Evolutionary conservation across 768 basidiomycete genomes (phyloP), one percentile per base, ranked within the genome.

Genomic region (Leccinum subtestaceum): DNA sequence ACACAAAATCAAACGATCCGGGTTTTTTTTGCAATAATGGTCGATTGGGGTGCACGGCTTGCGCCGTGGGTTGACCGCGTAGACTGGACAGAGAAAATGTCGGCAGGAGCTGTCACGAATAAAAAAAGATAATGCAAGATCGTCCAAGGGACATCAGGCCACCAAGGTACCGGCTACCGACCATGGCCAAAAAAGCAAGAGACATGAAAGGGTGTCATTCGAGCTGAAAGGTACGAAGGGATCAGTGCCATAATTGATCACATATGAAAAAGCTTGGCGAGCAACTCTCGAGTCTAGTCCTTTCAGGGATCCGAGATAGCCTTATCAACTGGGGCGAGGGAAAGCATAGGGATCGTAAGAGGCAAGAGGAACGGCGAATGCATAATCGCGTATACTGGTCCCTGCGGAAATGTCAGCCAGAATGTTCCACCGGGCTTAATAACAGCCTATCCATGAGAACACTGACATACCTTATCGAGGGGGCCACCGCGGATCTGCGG

Each of bases 401-500:
- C 59, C 63, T 68, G 60, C 60, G 57, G 56, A 53, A 51, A 52
- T 62, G 59, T 65, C 56, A 67, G 48, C 38, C 38, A 57, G 46
- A 51, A 50, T 46, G 64, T 61, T 67, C 66, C 61, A 67, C 64
- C 61, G 64, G 57, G 51, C 9, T 58, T 62, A 61, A 57, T 61
- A 60, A 53, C 23, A 55, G 29, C 43, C 53, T 40, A 36, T 27
- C 21, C 67, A 69, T 71, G 71, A 64, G 69, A 69, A 71, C 54
- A 52, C 21, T 56, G 57, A 56, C 65, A 63, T 57, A 66, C 69
- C 60, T 51, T 45, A 66, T 68, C 57, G 59, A 56, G 57, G 11
- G 45, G 11, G 45, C 40, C 31, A 65, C 66, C 68, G 64, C 72
- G 72, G 72, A 74, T 72, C 70, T 72, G 64, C 62, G 63, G 62